Percentiles rank a stretch among this genome's conserved stretches.
phyloP scores from a whole-genome alignment of 208 protist species.

The Acanthamoeba healyi region DNA sequence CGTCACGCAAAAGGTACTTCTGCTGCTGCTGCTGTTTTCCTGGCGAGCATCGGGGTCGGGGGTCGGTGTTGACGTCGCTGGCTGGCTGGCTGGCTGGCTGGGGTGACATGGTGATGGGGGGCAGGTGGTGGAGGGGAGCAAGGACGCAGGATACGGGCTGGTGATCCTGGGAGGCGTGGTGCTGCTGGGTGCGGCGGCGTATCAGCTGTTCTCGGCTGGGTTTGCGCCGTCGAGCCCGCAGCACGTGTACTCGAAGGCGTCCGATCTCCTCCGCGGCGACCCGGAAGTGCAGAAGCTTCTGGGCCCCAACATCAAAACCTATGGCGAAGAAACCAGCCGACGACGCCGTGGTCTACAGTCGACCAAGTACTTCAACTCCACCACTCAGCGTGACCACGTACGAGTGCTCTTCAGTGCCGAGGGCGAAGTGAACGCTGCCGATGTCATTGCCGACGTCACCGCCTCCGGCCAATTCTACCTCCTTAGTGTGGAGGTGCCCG shows the following conservation, averaged over 20 bases:
- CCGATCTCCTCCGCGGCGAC: not conserved
- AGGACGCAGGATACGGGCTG: not conserved
- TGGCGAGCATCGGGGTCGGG: too few relatives aligned
- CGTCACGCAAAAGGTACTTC: not conserved
- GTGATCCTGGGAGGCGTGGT: conserved; percentile 6
- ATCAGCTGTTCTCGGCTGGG: not conserved
- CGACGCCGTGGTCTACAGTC: not conserved
- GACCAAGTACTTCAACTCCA: conserved; percentile 19
- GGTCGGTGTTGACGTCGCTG: too few relatives aligned
- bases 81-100: too few relatives aligned
- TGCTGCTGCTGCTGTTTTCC: not conserved
- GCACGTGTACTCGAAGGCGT: not conserved
- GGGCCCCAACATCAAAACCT: conserved; percentile 26
- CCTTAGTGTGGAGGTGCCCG: not conserved
- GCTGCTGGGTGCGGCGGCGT: not conserved
- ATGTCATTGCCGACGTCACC: conserved; percentile 6
- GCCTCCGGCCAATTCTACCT: not conserved
- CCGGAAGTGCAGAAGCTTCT: not conserved
- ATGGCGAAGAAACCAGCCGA: conserved; percentile 19
- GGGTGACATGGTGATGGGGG: too few relatives aligned
- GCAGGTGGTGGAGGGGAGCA: conserved; percentile 23
- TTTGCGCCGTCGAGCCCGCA: conserved; percentile 7
- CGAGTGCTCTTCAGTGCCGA: not conserved
- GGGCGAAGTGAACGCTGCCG: not conserved
- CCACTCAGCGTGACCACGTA: not conserved